phyloP scores from a whole-genome alignment of 2,329 filamentous ascomycete species.

The Amphichorda felina region DNA sequence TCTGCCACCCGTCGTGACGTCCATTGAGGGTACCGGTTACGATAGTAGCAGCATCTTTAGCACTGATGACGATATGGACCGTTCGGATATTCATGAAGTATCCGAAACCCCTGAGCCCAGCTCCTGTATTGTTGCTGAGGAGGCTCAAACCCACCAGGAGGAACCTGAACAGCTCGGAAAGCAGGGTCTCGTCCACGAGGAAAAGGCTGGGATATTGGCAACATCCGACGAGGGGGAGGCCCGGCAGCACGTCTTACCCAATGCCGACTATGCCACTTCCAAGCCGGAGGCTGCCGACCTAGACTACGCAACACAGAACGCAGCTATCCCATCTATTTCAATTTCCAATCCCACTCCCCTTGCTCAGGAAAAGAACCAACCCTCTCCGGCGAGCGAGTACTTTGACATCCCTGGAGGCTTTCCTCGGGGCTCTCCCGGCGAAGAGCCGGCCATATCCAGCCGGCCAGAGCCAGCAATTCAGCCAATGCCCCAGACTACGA shows the following conservation, averaged over 20 bases:
- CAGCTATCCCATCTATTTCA: conserved; percentile 28
- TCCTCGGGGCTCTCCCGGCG: conserved; percentile 33
- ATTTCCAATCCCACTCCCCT: conserved; percentile 31
- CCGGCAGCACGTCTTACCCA: not conserved
- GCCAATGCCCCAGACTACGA: too few relatives aligned
- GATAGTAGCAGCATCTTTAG: conserved; percentile 38
- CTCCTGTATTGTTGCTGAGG: not conserved
- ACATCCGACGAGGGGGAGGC: not conserved
- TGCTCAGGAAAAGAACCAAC: conserved; percentile 8
- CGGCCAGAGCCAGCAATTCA: not conserved
- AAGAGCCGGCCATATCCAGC: conserved; percentile 3
- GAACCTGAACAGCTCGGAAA: not conserved
- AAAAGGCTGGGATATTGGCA: too few relatives aligned
- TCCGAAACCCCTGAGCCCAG: not conserved
- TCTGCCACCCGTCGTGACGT: conserved; percentile 58
- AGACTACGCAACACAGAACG: not conserved
- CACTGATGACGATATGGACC: conserved; percentile 17
- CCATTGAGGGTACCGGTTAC: conserved; percentile 54
- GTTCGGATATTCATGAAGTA: not conserved
- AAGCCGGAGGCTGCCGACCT: not conserved
- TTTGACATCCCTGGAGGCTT: conserved; percentile 50
- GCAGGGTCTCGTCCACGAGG: too few relatives aligned
- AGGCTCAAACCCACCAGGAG: not conserved
- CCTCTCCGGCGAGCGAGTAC: conserved; percentile 16
- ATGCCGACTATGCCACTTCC: not conserved